These are phyloP conservation scores for Colletotrichum incanum DNA, from an alignment of 2,329 filamentous ascomycete species.

Conservation along the genomic window DNA sequence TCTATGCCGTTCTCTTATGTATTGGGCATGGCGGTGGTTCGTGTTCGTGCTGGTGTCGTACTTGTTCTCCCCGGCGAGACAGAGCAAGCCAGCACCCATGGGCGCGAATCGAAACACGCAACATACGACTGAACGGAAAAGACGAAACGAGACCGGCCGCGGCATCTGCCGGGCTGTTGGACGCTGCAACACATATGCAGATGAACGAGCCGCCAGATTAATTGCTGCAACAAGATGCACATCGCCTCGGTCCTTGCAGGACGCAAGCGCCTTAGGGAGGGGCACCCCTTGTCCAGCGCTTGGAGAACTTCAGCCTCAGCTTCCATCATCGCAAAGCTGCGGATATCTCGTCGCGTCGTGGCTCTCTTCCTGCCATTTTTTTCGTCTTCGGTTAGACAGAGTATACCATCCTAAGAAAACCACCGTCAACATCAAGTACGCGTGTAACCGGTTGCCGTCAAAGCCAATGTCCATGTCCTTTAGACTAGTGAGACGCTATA, in stretches of 20 bases:
- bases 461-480: background rate
- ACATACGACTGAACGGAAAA: background rate
- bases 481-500: background rate
- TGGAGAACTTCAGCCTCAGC: conserved; percentile 26
- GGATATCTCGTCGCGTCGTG: background rate
- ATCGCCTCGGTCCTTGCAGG: conserved; percentile 27
- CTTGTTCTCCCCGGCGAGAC: background rate
- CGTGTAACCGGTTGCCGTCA: background rate
- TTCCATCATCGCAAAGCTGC: conserved; percentile 6
- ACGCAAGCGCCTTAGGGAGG: conserved; percentile 15
- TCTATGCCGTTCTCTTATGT: background rate
- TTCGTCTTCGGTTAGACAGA: background rate
- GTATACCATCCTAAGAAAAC: background rate
- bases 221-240: conserved; percentile 30
- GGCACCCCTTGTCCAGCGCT: conserved; percentile 24
- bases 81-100: background rate
- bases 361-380: background rate
- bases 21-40: conserved; percentile 23
- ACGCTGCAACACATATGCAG: background rate
- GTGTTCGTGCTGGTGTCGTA: conserved; percentile 6
- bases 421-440: background rate
- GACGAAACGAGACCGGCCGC: background rate
- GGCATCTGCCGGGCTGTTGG: background rate
- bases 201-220: conserved; percentile 17
- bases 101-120: conserved; percentile 29